Base-by-base conservation (phyloP, 768 basidiomycete genomes). In the Holtermannia corniformis region DNA sequence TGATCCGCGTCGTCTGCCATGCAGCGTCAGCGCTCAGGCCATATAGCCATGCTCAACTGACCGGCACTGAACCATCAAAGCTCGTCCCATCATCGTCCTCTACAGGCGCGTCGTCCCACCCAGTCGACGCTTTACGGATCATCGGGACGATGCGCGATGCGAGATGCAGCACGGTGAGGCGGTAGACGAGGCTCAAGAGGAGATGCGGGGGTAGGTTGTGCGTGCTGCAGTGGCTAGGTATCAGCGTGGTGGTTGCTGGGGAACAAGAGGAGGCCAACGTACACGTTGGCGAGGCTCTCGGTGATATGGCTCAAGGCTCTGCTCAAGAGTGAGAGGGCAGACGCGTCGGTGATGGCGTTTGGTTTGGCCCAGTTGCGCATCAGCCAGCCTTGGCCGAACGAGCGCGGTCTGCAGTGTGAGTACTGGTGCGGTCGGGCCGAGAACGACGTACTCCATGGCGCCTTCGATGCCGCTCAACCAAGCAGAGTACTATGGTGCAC, bases 81-180 rank as follows among this genome's bases (percentile, higher is more conserved):
- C 46, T 45, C 44, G 49, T 58, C 59, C 42, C 44, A 12, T 62
- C 58, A 3, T 47, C 56, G 28, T 55, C 54, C 16, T 40, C 49
- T 32, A 48, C 43, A 48, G 61, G 45, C 26, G 56, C 60, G 28
- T 67, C 65, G 22, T 67, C 66, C 66, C 67, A 72, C 3, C 67
- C 67, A 19, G 65, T 47, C 22, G 63, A 62, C 16, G 55, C 50
- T 21, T 68, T 64, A 2, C 71, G 56, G 43, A 73, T 67, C 25
- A 65, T 64, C 28, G 72, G 71, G n/a, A 74, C 61, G 44, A 74
- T 72, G 28, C 68, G 51, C 4, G 65, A 63, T 12, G 73, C 73
- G 23, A 66, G 51, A 44, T 70, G 67, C 12, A 74, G 51, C 21
- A 72, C 64, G n/a, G 63, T 61, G n/a, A 74, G 57, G 3, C 73